Percentiles rank a stretch among this genome's conserved stretches.
These are phyloP conservation scores for Alternaria ethzedia DNA, from an alignment of 2,329 filamentous ascomycete genomes.

Conservation along the genomic window DNA sequence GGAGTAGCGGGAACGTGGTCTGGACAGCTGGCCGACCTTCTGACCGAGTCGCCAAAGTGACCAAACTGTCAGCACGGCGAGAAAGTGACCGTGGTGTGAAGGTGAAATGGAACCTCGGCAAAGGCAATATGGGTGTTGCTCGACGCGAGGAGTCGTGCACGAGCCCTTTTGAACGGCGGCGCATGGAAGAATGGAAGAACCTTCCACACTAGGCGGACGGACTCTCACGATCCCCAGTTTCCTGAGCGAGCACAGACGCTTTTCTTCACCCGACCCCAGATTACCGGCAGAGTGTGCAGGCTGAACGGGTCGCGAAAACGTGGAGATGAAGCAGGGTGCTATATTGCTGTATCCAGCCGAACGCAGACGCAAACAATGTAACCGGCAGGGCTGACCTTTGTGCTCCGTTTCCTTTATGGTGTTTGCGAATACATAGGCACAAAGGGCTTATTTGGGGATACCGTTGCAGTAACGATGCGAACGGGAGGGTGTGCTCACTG, in stretches of 20 bases:
- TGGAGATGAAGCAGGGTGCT: constrained; percentile 6
- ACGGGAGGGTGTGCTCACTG: constrained; percentile 40
- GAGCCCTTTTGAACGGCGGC: background rate
- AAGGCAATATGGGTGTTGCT: constrained; percentile 3
- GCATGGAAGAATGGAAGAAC: constrained; percentile 21
- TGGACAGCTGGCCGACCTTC: background rate
- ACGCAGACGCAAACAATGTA: constrained; percentile 11
- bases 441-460: background rate
- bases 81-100: background rate
- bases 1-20: background rate
- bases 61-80: background rate
- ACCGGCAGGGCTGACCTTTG: constrained; percentile 6
- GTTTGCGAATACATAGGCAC: background rate
- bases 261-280: constrained; percentile 13
- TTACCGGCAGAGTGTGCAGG: constrained; percentile 16
- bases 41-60: background rate
- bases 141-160: constrained; percentile 4
- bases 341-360: background rate
- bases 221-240: constrained; percentile 5
- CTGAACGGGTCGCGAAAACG: constrained; percentile 16
- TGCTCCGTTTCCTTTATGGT: constrained; percentile 5
- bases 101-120: background rate
- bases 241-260: constrained; percentile 17
- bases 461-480: constrained; percentile 8
- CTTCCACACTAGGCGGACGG: constrained; percentile 10